Conservation (phyloP, 345 rosid species). For the Eucalyptus sp. region DNA sequence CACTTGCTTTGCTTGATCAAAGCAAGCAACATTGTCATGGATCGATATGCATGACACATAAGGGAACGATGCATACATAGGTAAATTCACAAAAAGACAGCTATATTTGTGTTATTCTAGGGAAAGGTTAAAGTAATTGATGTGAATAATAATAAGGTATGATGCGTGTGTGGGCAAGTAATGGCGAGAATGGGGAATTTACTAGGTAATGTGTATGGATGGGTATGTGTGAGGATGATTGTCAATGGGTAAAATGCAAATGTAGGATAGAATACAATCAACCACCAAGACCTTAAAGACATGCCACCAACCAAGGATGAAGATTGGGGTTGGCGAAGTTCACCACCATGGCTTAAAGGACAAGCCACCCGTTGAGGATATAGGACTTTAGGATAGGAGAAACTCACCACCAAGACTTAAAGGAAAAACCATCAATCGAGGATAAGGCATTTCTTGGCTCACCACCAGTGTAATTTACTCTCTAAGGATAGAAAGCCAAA, state of each 20-base stretch:
- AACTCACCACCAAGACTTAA: background rate
- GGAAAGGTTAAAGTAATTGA: background rate
- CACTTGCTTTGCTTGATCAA: background rate
- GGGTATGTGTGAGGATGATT: too few relatives aligned
- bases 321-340: too few relatives aligned
- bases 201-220: too few relatives aligned
- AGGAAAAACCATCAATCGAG: background rate
- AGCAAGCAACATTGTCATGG: background rate
- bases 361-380: too few relatives aligned
- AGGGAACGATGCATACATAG: background rate
- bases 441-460: background rate
- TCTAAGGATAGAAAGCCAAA: background rate
- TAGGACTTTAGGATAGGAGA: too few relatives aligned
- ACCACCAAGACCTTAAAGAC: too few relatives aligned
- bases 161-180: too few relatives aligned
- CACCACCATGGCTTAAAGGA: too few relatives aligned
- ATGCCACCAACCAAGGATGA: too few relatives aligned
- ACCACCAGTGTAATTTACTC: background rate
- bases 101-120: background rate
- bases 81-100: background rate
- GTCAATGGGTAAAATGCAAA: too few relatives aligned
- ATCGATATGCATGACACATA: background rate
- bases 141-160: background rate
- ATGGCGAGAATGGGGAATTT: too few relatives aligned
- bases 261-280: too few relatives aligned